Conservation (phyloP, 169 alveolate species). For the Babesia ovata region DNA sequence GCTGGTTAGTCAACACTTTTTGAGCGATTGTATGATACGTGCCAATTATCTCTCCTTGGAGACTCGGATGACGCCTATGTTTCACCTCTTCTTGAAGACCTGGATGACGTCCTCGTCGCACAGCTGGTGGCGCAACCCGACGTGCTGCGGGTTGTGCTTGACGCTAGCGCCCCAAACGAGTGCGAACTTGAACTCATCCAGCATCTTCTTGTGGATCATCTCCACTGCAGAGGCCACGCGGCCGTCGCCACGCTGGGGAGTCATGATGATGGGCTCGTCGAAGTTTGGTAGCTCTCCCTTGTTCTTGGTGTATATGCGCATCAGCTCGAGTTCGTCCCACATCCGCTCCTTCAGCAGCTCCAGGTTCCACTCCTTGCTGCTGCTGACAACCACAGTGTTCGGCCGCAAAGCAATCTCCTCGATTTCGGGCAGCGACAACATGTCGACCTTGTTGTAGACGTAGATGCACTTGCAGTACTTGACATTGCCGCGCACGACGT, state of each 20-base stretch:
- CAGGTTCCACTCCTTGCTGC: conserved; percentile 71
- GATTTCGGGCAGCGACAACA: conserved; percentile 70
- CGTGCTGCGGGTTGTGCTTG: conserved; percentile 93
- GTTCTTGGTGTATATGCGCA: conserved; percentile 93
- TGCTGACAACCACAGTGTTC: conserved; percentile 91
- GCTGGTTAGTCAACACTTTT: too few relatives aligned
- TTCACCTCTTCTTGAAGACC: conserved; percentile 74
- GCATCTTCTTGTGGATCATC: conserved; percentile 75
- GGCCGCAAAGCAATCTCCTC: conserved; percentile 80
- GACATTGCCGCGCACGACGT: conserved; percentile 94
- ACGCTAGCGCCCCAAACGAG: conserved; percentile 97
- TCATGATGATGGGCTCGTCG: conserved; percentile 91
- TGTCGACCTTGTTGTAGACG: conserved; percentile 90
- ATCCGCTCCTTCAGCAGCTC: conserved; percentile 69
- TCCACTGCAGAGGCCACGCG: conserved; percentile 68
- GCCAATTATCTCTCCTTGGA: conserved; percentile 64
- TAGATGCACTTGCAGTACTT: conserved; percentile 90
- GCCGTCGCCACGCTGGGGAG: conserved; percentile 77
- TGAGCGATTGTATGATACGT: too few relatives aligned
- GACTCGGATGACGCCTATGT: conserved; percentile 81
- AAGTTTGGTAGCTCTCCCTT: conserved; percentile 94
- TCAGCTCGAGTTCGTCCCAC: conserved; percentile 69
- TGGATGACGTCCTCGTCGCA: conserved; percentile 84
- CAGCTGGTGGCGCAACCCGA: conserved; percentile 86
- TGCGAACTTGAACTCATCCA: conserved; percentile 90